These are phyloP conservation scores for Salix viminalis DNA, from an alignment of 345 rosid genomes.

Conservation along the genomic window DNA sequence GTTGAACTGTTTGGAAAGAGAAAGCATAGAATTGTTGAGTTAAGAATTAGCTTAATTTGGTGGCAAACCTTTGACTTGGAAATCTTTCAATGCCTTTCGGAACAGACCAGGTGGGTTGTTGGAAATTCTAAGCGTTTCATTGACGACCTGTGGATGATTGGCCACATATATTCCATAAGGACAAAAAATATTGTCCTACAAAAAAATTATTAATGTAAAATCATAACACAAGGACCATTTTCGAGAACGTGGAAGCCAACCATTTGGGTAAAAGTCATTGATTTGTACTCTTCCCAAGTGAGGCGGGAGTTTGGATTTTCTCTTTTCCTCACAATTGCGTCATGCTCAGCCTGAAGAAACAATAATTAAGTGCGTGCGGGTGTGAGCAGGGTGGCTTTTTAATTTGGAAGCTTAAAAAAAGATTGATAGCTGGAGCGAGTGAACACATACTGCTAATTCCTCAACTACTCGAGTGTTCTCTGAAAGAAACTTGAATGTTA, in stretches of 20 bases:
- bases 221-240: background rate
- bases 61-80: constrained; percentile 6
- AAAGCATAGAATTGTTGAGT: background rate
- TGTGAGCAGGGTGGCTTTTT: background rate
- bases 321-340: background rate
- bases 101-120: background rate
- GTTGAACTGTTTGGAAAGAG: too few species aligned
- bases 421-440: background rate
- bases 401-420: background rate
- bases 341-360: constrained; percentile 28
- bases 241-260: background rate
- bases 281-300: constrained; percentile 5
- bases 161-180: background rate
- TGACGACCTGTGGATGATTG: background rate
- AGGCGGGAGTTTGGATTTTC: constrained; percentile 10
- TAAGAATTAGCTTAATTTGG: background rate
- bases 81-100: constrained; percentile 34
- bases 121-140: background rate
- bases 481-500: constrained; percentile 24
- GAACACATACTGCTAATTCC: constrained; percentile 22
- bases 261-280: constrained; percentile 28
- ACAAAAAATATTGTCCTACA: too few species aligned
- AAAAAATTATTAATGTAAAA: background rate
- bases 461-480: constrained; percentile 33
- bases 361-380: background rate